These are phyloP conservation scores for Nothopassalora personata DNA, from an alignment of 2,329 filamentous ascomycete genomes.

Conservation along the genomic window DNA sequence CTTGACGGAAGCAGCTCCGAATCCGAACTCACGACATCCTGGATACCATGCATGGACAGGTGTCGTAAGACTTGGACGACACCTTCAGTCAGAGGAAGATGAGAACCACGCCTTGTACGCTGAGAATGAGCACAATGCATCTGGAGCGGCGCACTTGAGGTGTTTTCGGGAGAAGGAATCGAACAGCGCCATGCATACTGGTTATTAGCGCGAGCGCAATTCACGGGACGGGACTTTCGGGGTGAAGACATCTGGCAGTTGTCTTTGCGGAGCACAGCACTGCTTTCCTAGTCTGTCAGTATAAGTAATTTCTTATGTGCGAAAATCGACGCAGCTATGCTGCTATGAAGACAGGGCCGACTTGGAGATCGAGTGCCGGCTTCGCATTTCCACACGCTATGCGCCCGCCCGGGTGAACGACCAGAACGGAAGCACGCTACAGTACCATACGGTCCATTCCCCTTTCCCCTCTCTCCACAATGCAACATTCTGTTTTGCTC, in stretches of 20 bases:
- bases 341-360: not conserved
- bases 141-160: slow-evolving; percentile 9
- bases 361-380: too few relatives aligned
- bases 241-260: not conserved
- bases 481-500: too few relatives aligned
- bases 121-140: slow-evolving; percentile 11
- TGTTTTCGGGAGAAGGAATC: not conserved
- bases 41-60: not conserved
- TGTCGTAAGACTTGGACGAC: not conserved
- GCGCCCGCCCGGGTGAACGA: too few relatives aligned
- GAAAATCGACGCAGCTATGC: not conserved
- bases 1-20: slow-evolving; percentile 12
- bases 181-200: not conserved
- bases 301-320: slow-evolving; percentile 7
- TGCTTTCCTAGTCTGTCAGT: slow-evolving; percentile 1
- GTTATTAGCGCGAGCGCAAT: not conserved
- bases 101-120: slow-evolving; percentile 5
- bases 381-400: too few relatives aligned
- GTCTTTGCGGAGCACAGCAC: slow-evolving; percentile 3
- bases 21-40: not conserved
- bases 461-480: too few relatives aligned
- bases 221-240: not conserved
- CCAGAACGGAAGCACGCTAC: too few relatives aligned
- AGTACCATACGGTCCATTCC: too few relatives aligned
- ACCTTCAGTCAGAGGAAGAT: not conserved